Percentiles rank a stretch among this genome's conserved stretches.
Conservation (phyloP, 345 rosid genomes). For the Salix suchowensis region DNA sequence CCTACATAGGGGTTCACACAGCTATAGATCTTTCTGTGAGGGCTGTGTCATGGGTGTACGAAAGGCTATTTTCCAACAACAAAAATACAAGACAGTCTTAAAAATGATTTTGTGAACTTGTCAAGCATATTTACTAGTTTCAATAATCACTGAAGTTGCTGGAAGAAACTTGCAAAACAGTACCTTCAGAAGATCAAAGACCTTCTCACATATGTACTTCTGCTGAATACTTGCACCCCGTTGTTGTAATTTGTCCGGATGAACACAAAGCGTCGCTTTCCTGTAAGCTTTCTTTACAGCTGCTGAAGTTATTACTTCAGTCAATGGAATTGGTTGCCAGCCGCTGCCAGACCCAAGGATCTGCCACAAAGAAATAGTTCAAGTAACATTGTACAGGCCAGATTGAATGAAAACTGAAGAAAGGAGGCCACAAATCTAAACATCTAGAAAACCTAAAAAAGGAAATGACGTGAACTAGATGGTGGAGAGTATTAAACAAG, state of each 20-base stretch:
- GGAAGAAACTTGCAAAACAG: neutral
- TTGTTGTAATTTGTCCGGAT: conserved; percentile 95
- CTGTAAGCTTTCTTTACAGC: conserved; percentile 95
- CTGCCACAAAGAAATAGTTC: conserved; percentile 38
- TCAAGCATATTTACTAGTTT: neutral
- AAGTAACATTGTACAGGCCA: neutral
- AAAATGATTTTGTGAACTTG: neutral
- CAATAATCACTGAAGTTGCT: neutral
- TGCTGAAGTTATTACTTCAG: conserved; percentile 88
- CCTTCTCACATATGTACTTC: conserved; percentile 88
- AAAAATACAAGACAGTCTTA: neutral
- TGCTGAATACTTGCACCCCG: conserved; percentile 91
- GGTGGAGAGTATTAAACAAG: neutral
- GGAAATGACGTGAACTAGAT: neutral
- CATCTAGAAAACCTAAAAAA: neutral
- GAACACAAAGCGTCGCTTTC: conserved; percentile 96
- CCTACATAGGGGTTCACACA: neutral
- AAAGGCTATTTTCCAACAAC: neutral
- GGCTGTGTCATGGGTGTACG: neutral
- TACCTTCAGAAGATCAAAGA: conserved; percentile 95
- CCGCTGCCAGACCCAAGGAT: conserved; percentile 85
- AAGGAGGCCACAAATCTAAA: neutral
- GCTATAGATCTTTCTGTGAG: neutral
- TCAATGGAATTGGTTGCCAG: conserved; percentile 92
- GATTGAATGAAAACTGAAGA: neutral